A percentile compares a stretch with the other conserved stretches of the same genome.
phyloP scores from a whole-genome alignment of 2,329 filamentous ascomycete species.

The Trichoderma polysporum region DNA sequence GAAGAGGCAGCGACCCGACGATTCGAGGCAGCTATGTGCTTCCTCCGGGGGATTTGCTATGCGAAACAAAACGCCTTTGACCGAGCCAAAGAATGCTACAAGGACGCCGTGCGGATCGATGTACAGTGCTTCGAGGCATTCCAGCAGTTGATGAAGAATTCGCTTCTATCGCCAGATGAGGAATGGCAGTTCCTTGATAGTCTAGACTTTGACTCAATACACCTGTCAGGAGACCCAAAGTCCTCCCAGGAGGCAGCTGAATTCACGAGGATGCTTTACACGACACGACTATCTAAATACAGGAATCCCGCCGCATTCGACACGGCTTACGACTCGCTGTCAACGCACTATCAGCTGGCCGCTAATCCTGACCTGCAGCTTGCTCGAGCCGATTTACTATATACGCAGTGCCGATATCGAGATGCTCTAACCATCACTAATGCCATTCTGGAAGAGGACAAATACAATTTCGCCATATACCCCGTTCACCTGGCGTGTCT shows the following conservation, averaged over 20 bases:
- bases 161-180: slow-evolving; percentile 82
- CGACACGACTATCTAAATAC: slow-evolving; percentile 92
- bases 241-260: slow-evolving; percentile 74
- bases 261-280: slow-evolving; percentile 95
- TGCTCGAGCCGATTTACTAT: slow-evolving; percentile 84
- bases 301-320: slow-evolving; percentile 81
- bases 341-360: slow-evolving; percentile 86
- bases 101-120: slow-evolving; percentile 93
- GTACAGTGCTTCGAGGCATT: slow-evolving; percentile 98
- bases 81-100: slow-evolving; percentile 96
- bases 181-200: slow-evolving; percentile 88
- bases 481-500: slow-evolving; percentile 90
- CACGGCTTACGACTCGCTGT: slow-evolving; percentile 82
- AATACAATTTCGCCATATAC: slow-evolving; percentile 85
- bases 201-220: slow-evolving; percentile 84
- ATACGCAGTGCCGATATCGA: slow-evolving; percentile 90
- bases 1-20: slow-evolving; percentile 75
- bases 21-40: slow-evolving; percentile 97
- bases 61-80: slow-evolving; percentile 98
- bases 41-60: slow-evolving; percentile 87
- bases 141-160: slow-evolving; percentile 96
- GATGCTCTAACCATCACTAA: slow-evolving; percentile 84
- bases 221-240: slow-evolving; percentile 62
- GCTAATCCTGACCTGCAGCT: slow-evolving; percentile 88
- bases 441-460: slow-evolving; percentile 76